Conservation (phyloP, 305 asterid genomes). For the Fraxinus xanthoxyloides region DNA sequence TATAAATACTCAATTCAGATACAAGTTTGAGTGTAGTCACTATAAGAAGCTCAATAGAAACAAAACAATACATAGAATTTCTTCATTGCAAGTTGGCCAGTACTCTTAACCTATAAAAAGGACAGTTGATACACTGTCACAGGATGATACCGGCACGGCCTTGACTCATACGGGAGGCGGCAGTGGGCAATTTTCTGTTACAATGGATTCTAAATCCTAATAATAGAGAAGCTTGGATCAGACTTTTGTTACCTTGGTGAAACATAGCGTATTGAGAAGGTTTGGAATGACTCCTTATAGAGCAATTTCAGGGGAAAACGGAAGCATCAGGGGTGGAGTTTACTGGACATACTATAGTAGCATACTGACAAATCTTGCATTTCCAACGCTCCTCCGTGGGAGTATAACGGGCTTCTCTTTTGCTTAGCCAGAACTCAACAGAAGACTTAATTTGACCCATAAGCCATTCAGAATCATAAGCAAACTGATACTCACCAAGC, state of each 20-base stretch:
- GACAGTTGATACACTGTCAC: neutral
- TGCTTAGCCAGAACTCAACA: conserved; percentile 74
- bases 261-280: conserved; percentile 3
- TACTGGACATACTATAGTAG: conserved; percentile 51
- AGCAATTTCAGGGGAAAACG: conserved; percentile 21
- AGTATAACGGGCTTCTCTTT: conserved; percentile 63
- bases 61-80: neutral
- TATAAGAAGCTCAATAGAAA: neutral
- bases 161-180: neutral
- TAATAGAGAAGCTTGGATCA: neutral
- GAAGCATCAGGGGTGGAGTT: conserved; percentile 17
- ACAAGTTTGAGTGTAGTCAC: neutral
- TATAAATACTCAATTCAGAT: neutral
- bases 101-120: neutral
- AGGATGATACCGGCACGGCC: neutral
- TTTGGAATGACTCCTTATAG: neutral
- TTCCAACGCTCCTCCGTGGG: conserved; percentile 84
- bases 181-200: neutral
- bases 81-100: neutral
- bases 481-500: conserved; percentile 68
- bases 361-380: conserved; percentile 63
- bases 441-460: conserved; percentile 56
- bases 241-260: neutral
- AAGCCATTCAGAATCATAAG: conserved; percentile 54
- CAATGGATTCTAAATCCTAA: neutral